Conservation (phyloP, 768 basidiomycete genomes). For the Leucocoprinus leucothites region DNA sequence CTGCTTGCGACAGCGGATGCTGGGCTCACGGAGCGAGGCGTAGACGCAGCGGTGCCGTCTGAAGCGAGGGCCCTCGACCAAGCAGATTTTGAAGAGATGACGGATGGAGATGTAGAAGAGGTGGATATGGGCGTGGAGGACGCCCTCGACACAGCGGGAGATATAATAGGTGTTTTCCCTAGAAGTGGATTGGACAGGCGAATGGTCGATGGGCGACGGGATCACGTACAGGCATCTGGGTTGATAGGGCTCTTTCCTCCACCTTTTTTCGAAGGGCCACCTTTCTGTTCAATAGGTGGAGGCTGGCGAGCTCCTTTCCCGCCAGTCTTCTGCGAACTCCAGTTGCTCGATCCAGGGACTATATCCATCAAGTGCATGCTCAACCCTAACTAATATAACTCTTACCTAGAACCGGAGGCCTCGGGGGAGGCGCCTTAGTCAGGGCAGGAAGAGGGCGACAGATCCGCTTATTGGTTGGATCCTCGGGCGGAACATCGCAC, state of each 20-base stretch:
- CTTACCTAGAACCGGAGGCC: conserved; percentile 4
- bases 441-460: conserved; percentile 13
- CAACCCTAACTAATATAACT: neutral
- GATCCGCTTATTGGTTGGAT: conserved; percentile 14
- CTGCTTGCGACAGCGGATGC: neutral
- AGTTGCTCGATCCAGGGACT: conserved; percentile 8
- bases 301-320: neutral
- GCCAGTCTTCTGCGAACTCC: conserved; percentile 1
- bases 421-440: conserved; percentile 11
- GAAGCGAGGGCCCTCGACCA: neutral
- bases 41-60: neutral
- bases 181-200: neutral
- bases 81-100: neutral
- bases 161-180: conserved; percentile 8
- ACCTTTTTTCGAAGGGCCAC: neutral
- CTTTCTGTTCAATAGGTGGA: neutral
- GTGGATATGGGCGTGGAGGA: neutral
- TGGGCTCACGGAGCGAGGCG: neutral
- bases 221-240: conserved; percentile 3
- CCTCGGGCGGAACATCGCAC: conserved; percentile 13
- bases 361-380: too few relatives aligned
- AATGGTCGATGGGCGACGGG: neutral
- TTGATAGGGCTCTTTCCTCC: neutral
- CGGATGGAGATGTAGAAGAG: neutral
- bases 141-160: neutral